Base-by-base conservation (phyloP, 805 yeast species). In the Metschnikowia cubensis region DNA sequence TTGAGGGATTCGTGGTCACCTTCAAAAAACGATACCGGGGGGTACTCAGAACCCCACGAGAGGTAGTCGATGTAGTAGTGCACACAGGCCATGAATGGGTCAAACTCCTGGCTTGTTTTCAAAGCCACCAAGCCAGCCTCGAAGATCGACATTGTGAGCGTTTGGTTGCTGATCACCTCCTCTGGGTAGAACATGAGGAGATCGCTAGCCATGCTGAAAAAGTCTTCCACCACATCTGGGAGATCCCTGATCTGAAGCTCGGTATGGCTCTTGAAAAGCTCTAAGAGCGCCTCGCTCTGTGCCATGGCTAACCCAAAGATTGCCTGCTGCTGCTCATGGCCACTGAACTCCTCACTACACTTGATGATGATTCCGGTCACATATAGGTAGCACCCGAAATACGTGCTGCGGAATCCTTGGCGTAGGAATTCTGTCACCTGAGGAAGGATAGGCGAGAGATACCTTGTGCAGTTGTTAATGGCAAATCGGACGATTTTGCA, bases 341-440 rank as follows among this genome's bases (percentile, higher is more conserved):
- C 85, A 31, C 84, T 82, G 66, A 76, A 91, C 52, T 88, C 92
- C 20, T 50, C 57, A 15, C 55, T 50, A 34, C 58, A 53, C 50
- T 87, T 81, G 47, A 87, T 81, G 25, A 90, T 71, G 8, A 86
- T 76, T 7, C 97, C 97, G 2, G 96, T 84, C 13, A 88, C 92
- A 94, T 96, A 91, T 49, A 91, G 69, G 62, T 85, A 90, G 64
- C 96, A 88, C 3, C 97, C 97, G 60, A 71, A 80, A 34, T 82
- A 79, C 18, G 85, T 85, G 25, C 70, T 69, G 41, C 82, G 76
- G 69, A 89, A 91, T 1, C 95, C 94, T 35, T 76, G 75, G 18
- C 81, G 84, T 49, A 90, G 74, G 44, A 84, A 68, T 48, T 78
- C 83, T 1, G 89, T 89, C 35, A 89, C 77, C 13, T 80, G 74